These are phyloP conservation scores for Phyllostachys edulis DNA, from an alignment of 176 grass and related monocot species.

Conservation along the genomic window DNA sequence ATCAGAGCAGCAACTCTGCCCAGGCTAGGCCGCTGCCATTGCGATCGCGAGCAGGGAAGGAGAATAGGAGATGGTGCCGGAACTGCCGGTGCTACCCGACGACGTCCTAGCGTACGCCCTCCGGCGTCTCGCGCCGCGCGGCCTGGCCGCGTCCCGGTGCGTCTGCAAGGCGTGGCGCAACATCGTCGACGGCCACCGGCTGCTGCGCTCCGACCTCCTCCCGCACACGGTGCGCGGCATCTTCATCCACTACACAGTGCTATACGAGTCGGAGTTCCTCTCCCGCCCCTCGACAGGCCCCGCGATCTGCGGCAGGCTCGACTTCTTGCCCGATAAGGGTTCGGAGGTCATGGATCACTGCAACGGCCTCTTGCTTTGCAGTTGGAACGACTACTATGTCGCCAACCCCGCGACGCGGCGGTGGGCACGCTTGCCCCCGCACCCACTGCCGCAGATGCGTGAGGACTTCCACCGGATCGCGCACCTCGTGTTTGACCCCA, in stretches of 20 bases:
- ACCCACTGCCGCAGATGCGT: no score
- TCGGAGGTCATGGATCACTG: not conserved
- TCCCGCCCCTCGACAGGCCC: not conserved
- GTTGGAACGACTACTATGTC: not conserved
- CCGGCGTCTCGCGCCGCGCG: not conserved
- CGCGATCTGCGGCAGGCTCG: not conserved
- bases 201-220: not conserved
- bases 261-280: not conserved
- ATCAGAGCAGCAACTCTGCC: no score
- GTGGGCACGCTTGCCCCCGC: not conserved
- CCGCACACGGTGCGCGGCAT: not conserved
- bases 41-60: no score
- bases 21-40: no score
- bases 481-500: not conserved
- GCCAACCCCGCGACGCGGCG: not conserved
- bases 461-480: not conserved
- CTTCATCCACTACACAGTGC: not conserved
- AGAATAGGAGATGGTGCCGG: not conserved
- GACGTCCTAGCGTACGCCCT: not conserved
- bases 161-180: not conserved
- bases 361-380: not conserved
- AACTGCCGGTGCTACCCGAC: not conserved
- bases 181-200: not conserved
- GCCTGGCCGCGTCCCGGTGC: not conserved
- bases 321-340: not conserved